Percentiles rank a stretch among this genome's conserved stretches.
These are phyloP conservation scores for Podaxis carcinomalis DNA, from an alignment of 768 basidiomycete species.

Conservation along the genomic window DNA sequence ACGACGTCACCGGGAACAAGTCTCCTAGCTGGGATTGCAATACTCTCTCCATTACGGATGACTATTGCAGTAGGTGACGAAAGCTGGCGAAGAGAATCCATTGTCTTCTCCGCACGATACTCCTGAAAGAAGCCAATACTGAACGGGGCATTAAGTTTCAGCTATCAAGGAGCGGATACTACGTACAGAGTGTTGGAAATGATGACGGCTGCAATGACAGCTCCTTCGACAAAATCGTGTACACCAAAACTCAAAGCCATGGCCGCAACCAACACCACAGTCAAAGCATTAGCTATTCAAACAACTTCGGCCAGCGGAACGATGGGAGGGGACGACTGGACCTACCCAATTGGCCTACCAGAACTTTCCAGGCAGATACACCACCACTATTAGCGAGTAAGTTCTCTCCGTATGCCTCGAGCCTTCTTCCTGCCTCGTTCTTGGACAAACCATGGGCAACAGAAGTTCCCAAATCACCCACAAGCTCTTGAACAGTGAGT, in stretches of 20 bases:
- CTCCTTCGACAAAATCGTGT: slow-evolving; percentile 48
- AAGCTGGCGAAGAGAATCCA: slow-evolving; percentile 44
- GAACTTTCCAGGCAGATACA: slow-evolving; percentile 29
- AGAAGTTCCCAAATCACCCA: slow-evolving; percentile 27
- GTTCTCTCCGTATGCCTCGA: slow-evolving; percentile 30
- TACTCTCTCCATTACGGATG: slow-evolving; percentile 35
- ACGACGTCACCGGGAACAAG: slow-evolving; percentile 41
- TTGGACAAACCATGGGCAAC: slow-evolving; percentile 29
- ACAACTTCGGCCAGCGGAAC: slow-evolving; percentile 50
- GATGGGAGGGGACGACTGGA: slow-evolving; percentile 18
- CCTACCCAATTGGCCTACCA: slow-evolving; percentile 31
- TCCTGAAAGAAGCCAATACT: slow-evolving; percentile 45
- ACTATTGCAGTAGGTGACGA: slow-evolving; percentile 45
- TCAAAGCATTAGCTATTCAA: slow-evolving; percentile 46
- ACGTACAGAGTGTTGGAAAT: slow-evolving; percentile 36
- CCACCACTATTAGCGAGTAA: slow-evolving; percentile 28
- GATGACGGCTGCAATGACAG: slow-evolving; percentile 43
- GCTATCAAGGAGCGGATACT: slow-evolving; percentile 12
- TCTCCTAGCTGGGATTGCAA: slow-evolving; percentile 34
- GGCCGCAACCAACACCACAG: slow-evolving; percentile 29
- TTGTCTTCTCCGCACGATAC: slow-evolving; percentile 44
- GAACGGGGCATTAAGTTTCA: slow-evolving; percentile 20
- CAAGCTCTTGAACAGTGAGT: slow-evolving; percentile 23
- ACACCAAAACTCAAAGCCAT: slow-evolving; percentile 53
- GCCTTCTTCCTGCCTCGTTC: slow-evolving; percentile 29